phyloP scores from a whole-genome alignment of 768 basidiomycete genomes.

The Lentinula raphanica region DNA sequence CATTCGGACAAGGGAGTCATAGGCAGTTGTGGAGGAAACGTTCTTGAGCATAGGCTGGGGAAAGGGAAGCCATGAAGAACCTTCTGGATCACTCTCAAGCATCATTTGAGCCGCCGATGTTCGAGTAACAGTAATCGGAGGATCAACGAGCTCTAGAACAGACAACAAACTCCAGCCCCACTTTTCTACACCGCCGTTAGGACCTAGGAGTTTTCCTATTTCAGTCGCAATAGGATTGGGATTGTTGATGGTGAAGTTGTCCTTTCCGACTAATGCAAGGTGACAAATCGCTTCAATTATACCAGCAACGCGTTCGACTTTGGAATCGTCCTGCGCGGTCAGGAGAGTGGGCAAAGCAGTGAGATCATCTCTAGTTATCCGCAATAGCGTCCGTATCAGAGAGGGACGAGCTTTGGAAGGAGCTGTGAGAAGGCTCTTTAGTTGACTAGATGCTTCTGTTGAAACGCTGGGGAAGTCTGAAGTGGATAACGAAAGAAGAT shows the following conservation, averaged over 20 bases:
- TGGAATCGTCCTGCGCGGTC: slow-evolving; percentile 64
- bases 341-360: slow-evolving; percentile 69
- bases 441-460: slow-evolving; percentile 35
- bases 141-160: slow-evolving; percentile 69
- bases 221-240: slow-evolving; percentile 43
- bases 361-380: slow-evolving; percentile 60
- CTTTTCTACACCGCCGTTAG: slow-evolving; percentile 78
- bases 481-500: slow-evolving; percentile 67
- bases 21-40: slow-evolving; percentile 44
- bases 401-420: slow-evolving; percentile 38
- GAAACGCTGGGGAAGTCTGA: slow-evolving; percentile 54
- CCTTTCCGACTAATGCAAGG: slow-evolving; percentile 27
- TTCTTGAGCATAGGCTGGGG: slow-evolving; percentile 57
- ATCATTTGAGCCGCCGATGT: slow-evolving; percentile 48
- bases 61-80: slow-evolving; percentile 38
- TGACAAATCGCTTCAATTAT: slow-evolving; percentile 69
- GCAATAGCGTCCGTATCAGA: slow-evolving; percentile 52
- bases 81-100: slow-evolving; percentile 46
- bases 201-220: slow-evolving; percentile 67
- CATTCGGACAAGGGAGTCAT: slow-evolving; percentile 60
- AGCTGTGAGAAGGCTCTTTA: slow-evolving; percentile 41
- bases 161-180: slow-evolving; percentile 88
- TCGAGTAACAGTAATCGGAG: slow-evolving; percentile 41
- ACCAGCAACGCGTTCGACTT: slow-evolving; percentile 61
- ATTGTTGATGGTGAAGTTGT: slow-evolving; percentile 12